phyloP scores from a whole-genome alignment of 192 early-diverging fungal genomes.

The Linnemannia schmuckeri region DNA sequence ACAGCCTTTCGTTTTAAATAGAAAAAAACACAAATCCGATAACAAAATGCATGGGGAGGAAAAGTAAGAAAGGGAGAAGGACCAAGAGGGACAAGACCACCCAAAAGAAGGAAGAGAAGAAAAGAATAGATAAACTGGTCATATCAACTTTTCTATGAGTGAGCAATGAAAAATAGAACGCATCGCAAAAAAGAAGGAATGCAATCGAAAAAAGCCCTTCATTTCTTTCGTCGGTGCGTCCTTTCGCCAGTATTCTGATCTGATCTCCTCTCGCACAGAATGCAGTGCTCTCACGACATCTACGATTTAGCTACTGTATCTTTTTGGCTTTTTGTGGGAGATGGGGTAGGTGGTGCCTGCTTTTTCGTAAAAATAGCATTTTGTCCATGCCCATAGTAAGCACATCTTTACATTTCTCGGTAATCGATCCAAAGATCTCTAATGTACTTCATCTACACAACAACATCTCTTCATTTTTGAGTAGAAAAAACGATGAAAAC shows the following conservation, averaged over 20 bases:
- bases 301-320: not conserved
- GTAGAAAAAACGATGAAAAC: not conserved
- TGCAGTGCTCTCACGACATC: not conserved
- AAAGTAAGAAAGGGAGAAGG: too few species aligned
- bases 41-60: too few species aligned
- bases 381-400: not conserved
- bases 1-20: too few species aligned
- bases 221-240: not conserved
- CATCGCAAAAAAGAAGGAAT: not conserved
- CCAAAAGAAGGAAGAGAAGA: too few species aligned
- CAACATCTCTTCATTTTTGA: not conserved
- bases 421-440: not conserved
- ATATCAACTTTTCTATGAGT: too few species aligned
- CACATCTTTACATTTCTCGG: not conserved
- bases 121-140: too few species aligned
- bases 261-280: not conserved
- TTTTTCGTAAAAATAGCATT: not conserved
- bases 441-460: not conserved
- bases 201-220: not conserved
- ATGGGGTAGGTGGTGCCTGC: not conserved
- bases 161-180: not conserved
- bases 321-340: not conserved
- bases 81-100: too few species aligned
- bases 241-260: not conserved
- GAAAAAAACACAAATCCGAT: too few species aligned